Percentiles rank a stretch among this genome's conserved stretches.
Evolutionary conservation across 805 yeast genomes (phyloP).

Genomic region (Candida vartiovaarae): DNA sequence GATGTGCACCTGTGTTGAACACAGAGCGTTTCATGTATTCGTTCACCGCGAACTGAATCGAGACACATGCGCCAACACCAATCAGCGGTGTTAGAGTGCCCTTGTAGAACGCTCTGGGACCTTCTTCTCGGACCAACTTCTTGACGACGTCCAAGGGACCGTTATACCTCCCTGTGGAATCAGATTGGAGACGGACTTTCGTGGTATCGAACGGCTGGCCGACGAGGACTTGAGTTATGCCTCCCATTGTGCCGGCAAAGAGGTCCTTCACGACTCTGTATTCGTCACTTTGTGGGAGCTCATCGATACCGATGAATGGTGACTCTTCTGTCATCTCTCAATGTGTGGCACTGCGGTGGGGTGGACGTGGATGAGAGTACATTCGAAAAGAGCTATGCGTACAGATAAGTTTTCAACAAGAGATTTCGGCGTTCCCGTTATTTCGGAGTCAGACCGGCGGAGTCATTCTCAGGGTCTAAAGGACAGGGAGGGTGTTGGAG

Average conservation of each 20-base stretch:
- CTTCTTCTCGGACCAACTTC: constrained; percentile 70
- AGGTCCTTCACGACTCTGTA: constrained; percentile 22
- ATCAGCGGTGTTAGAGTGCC: constrained; percentile 90
- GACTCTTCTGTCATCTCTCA: constrained; percentile 12
- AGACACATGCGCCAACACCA: constrained; percentile 98
- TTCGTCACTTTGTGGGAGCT: constrained; percentile 9
- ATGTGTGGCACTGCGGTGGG: too few relatives aligned
- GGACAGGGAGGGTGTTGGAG: too few relatives aligned
- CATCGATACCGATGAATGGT: constrained; percentile 6
- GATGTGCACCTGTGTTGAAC: constrained; percentile 29
- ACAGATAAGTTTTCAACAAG: too few relatives aligned
- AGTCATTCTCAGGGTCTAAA: too few relatives aligned
- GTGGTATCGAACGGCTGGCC: constrained; percentile 98
- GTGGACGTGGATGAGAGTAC: too few relatives aligned
- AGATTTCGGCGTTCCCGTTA: too few relatives aligned
- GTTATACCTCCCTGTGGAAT: constrained; percentile 64
- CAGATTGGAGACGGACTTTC: constrained; percentile 75
- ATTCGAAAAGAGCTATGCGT: too few relatives aligned
- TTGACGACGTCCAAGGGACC: constrained; percentile 76
- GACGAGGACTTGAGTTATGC: constrained; percentile 88
- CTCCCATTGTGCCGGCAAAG: constrained; percentile 87
- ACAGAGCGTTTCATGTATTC: constrained; percentile 88
- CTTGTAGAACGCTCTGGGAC: constrained; percentile 79
- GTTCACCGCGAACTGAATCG: constrained; percentile 92
- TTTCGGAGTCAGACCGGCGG: too few relatives aligned